Evolutionary conservation across 2,329 filamentous ascomycete genomes (phyloP), one percentile per base, ranked within the genome.

Genomic region (Cordyceps cateniannulata): DNA sequence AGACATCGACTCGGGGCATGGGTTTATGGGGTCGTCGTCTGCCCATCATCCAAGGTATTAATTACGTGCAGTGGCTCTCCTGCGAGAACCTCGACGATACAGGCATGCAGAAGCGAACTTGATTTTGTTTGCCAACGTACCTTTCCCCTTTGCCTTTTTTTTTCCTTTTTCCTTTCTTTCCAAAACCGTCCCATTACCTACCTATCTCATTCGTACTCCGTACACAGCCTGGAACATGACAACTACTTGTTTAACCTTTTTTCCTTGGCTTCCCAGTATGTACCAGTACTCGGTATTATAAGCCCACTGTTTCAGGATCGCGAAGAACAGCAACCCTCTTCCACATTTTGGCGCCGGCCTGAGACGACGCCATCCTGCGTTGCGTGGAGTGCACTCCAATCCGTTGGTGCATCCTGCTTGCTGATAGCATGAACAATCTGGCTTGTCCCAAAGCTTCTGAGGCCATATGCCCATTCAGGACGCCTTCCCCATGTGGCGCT

Each of bases 231-330:
- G 32, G 6, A 25, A 40, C 50, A 24, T 27, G 42, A 7, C 53
- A n/a, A 53, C 20, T 53, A n/a, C 22, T 51, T 25, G 2, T 51
- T 27, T 22, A 48, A 22, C 10, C 22, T 48, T 12, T 27, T 16
- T 25, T 40, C 3, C 8, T 45, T 5, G 16, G 18, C 14, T 40
- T 40, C 38, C 18, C 38, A n/a, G 16, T n/a, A 18, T 14, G 18
- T 5, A 35, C 32, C 32, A 35, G 32, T 35, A 29, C 27, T 29
- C 27, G 32, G 32, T 42, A 18, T 16, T 4, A 22, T 58, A 60
- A 60, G 58, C 58, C 49, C 58, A 47, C 32, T 60, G 58, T 60
- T 60, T 60, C 58, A 60, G 58, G 35, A 49, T 58, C 45, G 55
- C 44, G 45, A 44, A 42, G 29, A 44, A 42, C 55, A 16, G 7